phyloP scores from a whole-genome alignment of 2,329 filamentous ascomycete species.

The Colletotrichum lini region DNA sequence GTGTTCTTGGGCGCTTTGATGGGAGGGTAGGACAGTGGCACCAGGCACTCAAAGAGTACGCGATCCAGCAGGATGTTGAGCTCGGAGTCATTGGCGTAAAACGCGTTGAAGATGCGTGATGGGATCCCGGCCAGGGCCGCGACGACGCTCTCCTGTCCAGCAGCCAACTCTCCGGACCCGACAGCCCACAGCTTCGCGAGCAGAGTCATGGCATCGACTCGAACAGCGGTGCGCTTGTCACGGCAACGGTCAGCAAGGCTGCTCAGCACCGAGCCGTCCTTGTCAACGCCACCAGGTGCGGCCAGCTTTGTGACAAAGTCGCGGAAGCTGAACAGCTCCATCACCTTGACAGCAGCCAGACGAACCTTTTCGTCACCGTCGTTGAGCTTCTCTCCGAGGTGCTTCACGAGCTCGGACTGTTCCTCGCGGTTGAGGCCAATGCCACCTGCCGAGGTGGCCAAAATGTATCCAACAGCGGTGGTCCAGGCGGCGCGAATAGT shows the following conservation, averaged over 20 bases:
- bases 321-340: conserved; percentile 84
- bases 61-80: conserved; percentile 88
- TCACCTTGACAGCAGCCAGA: conserved; percentile 86
- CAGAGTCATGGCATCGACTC: conserved; percentile 88
- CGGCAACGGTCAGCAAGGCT: conserved; percentile 90
- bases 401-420: conserved; percentile 80
- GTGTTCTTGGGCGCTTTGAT: conserved; percentile 67
- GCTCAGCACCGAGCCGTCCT: conserved; percentile 82
- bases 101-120: conserved; percentile 86
- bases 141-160: conserved; percentile 82
- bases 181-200: conserved; percentile 95
- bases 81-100: conserved; percentile 90
- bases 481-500: conserved; percentile 90
- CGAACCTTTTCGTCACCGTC: conserved; percentile 94
- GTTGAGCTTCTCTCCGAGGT: conserved; percentile 83
- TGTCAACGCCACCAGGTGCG: conserved; percentile 79
- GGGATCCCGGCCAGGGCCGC: conserved; percentile 86
- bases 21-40: conserved; percentile 91
- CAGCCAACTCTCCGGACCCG: conserved; percentile 86
- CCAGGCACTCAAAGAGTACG: conserved; percentile 86
- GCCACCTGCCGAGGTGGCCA: conserved; percentile 91
- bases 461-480: conserved; percentile 84
- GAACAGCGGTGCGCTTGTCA: conserved; percentile 85
- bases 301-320: conserved; percentile 88
- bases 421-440: conserved; percentile 90